Percentiles rank a stretch among this genome's conserved stretches.
Evolutionary conservation across 257 asterid species (phyloP).

Genomic region (Penstemon eatonii): DNA sequence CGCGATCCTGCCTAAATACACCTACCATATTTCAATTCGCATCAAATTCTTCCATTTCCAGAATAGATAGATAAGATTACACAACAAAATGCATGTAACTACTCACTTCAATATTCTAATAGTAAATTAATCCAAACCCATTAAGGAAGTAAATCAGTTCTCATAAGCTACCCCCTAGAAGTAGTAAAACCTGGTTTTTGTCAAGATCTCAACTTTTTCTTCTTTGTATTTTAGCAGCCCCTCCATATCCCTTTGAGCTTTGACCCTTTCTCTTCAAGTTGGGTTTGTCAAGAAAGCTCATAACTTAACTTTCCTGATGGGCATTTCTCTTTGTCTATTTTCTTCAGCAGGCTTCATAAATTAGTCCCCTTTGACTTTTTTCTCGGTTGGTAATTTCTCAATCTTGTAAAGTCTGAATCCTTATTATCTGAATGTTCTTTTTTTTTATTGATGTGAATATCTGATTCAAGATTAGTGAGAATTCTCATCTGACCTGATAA

Average conservation of each 20-base stretch:
- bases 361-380: slow-evolving; percentile 31
- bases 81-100: neutral
- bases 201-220: slow-evolving; percentile 49
- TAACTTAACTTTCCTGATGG: slow-evolving; percentile 24
- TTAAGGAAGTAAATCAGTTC: slow-evolving; percentile 33
- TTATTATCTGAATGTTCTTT: slow-evolving; percentile 4
- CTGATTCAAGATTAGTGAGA: slow-evolving; percentile 30
- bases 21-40: too few species aligned
- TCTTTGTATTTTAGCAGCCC: slow-evolving; percentile 14
- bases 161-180: slow-evolving; percentile 14
- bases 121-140: slow-evolving; percentile 29
- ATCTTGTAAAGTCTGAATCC: slow-evolving; percentile 8
- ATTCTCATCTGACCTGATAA: neutral
- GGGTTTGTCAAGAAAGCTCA: slow-evolving; percentile 13
- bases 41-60: too few species aligned
- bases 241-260: slow-evolving; percentile 30
- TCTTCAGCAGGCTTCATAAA: slow-evolving; percentile 24
- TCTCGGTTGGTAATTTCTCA: slow-evolving; percentile 29
- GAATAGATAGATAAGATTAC: too few species aligned
- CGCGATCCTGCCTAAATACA: too few species aligned
- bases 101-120: slow-evolving; percentile 16
- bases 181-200: slow-evolving; percentile 26
- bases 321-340: slow-evolving; percentile 11
- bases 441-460: neutral
- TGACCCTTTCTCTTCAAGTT: slow-evolving; percentile 27